Evolutionary conservation across 306 rosid genomes (phyloP).

Genomic region (Fragaria iinumae): DNA sequence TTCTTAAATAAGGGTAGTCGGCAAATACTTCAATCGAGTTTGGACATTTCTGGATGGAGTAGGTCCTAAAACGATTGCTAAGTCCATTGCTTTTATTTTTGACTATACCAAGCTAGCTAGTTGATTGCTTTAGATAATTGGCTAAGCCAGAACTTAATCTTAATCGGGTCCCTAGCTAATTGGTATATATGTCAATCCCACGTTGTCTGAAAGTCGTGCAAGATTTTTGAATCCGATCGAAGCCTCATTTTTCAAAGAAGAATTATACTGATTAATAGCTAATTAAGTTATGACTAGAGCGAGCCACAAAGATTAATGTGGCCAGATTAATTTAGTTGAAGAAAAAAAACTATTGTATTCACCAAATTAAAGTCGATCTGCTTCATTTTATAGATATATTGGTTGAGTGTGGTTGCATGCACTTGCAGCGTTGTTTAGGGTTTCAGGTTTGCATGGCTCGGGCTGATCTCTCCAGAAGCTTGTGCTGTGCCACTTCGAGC

Average conservation of each 20-base stretch:
- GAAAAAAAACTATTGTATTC: background rate
- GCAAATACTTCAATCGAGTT: no score
- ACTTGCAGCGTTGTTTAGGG: background rate
- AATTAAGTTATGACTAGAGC: background rate
- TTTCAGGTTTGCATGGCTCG: background rate
- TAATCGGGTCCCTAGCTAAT: no score
- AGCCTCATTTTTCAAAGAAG: constrained; percentile 1
- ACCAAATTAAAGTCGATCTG: background rate
- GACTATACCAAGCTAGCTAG: background rate
- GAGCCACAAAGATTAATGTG: background rate
- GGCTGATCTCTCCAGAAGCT: background rate
- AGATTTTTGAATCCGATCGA: background rate
- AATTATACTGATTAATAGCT: background rate
- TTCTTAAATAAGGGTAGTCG: background rate
- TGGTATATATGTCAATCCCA: background rate
- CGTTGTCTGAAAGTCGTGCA: background rate
- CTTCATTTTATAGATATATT: background rate
- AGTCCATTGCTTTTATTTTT: constrained; percentile 6
- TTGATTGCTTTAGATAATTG: background rate
- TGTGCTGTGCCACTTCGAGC: background rate
- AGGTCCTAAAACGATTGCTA: constrained; percentile 1
- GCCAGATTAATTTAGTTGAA: background rate
- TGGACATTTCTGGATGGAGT: background rate
- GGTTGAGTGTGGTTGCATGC: background rate
- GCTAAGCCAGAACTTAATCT: no score